Evolutionary conservation across 495 filamentous ascomycete species (phyloP).

Genomic region (Penicillium coffeae): DNA sequence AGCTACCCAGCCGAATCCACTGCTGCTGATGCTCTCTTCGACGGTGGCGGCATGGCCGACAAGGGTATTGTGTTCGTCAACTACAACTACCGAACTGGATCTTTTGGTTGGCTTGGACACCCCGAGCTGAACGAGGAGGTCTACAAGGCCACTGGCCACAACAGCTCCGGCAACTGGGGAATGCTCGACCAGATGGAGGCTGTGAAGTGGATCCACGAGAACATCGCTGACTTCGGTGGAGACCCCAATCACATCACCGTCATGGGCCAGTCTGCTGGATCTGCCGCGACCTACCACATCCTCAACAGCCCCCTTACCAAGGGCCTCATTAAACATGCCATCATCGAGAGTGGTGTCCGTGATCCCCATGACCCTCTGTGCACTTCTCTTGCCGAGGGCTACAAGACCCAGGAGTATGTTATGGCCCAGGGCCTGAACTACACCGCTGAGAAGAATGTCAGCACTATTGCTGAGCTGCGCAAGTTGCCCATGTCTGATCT

Average conservation of each 20-base stretch:
- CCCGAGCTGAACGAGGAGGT: not conserved
- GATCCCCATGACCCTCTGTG: not conserved
- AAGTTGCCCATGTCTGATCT: not conserved
- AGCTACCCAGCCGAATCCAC: not conserved
- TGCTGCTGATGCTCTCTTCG: constrained; percentile 1
- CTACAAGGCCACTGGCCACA: not conserved
- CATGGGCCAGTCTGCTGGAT: constrained; percentile 31
- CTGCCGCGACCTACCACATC: constrained; percentile 1
- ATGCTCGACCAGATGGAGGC: constrained; percentile 1
- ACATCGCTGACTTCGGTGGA: constrained; percentile 54
- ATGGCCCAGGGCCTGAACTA: not conserved
- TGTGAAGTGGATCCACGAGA: constrained; percentile 49
- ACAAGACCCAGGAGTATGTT: not conserved
- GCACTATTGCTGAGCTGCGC: not conserved
- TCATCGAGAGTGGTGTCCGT: constrained; percentile 2
- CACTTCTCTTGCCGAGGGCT: not conserved
- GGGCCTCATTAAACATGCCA: not conserved
- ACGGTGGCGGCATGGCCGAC: constrained; percentile 1
- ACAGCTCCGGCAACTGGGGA: constrained; percentile 1
- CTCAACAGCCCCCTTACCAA: not conserved
- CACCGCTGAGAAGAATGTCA: not conserved
- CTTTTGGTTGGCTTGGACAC: constrained; percentile 1
- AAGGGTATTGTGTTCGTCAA: constrained; percentile 54
- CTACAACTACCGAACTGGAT: constrained; percentile 60
- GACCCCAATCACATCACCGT: constrained; percentile 46